phyloP scores from a whole-genome alignment of 2,329 filamentous ascomycete genomes.

The Fragosphaeria purpurea region DNA sequence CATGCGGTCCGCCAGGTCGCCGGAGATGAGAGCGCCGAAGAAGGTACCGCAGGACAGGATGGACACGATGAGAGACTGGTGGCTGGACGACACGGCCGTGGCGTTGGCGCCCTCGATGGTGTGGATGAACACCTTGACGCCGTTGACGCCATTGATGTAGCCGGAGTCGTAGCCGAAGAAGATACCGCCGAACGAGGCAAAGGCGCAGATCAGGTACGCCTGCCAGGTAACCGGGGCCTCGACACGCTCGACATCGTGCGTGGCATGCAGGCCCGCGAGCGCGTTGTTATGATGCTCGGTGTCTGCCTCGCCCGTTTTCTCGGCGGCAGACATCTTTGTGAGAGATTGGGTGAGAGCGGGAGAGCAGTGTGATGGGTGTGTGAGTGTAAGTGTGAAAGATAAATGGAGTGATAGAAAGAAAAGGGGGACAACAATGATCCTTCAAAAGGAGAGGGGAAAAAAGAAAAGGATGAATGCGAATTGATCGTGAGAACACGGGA shows the following conservation, averaged over 20 bases:
- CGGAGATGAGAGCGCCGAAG: constrained; percentile 67
- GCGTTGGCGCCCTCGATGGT: constrained; percentile 35
- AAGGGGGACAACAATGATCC: constrained; percentile 1
- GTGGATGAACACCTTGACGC: constrained; percentile 39
- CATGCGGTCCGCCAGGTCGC: constrained; percentile 65
- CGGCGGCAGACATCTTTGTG: constrained; percentile 8
- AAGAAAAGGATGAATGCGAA: neutral
- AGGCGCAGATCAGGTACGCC: constrained; percentile 60
- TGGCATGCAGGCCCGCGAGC: constrained; percentile 13
- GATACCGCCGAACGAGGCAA: constrained; percentile 62
- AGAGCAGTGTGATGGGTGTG: neutral
- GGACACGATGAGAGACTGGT: constrained; percentile 55
- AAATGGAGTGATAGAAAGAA: neutral
- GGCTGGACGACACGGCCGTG: constrained; percentile 25
- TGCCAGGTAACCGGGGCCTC: constrained; percentile 61
- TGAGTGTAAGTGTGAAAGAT: neutral
- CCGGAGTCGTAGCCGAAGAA: constrained; percentile 74
- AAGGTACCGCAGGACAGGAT: constrained; percentile 72
- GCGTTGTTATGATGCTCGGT: constrained; percentile 1
- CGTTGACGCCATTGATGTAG: constrained; percentile 59
- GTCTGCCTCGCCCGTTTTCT: constrained; percentile 8
- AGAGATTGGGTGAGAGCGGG: neutral
- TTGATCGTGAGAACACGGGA: neutral
- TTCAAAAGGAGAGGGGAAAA: neutral
- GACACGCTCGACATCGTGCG: constrained; percentile 46